phyloP scores from a whole-genome alignment of 1,284 basidiomycete genomes.

The Athelia psychrophila region DNA sequence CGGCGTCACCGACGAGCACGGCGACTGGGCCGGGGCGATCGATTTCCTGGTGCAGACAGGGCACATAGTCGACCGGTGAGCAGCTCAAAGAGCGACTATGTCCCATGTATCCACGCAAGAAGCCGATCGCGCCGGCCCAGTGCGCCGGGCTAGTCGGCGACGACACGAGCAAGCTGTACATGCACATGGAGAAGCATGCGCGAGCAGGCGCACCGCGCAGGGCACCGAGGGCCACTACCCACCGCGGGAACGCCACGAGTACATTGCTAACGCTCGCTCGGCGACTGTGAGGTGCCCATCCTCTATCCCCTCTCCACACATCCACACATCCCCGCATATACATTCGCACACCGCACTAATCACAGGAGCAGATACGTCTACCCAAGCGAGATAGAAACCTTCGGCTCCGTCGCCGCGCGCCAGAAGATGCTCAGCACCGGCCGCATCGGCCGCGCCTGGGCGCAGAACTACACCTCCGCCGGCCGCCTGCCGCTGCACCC shows the following conservation, averaged over 20 bases:
- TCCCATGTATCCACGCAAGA: too few relatives aligned
- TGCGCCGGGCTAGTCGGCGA: slow-evolving; percentile 55
- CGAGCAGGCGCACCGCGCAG: slow-evolving; percentile 59
- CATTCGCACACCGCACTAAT: slow-evolving; percentile 3
- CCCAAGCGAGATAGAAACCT: slow-evolving; percentile 75
- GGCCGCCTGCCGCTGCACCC: slow-evolving; percentile 79
- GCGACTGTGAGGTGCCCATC: too few relatives aligned
- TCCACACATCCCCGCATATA: not conserved
- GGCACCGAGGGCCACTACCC: slow-evolving; percentile 75
- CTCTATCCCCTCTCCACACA: too few relatives aligned
- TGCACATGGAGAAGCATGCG: slow-evolving; percentile 81
- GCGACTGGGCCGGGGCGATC: slow-evolving; percentile 74
- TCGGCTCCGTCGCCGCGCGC: slow-evolving; percentile 68
- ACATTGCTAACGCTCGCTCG: slow-evolving; percentile 90
- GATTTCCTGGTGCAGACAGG: slow-evolving; percentile 91
- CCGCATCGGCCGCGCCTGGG: slow-evolving; percentile 81
- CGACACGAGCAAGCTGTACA: slow-evolving; percentile 81
- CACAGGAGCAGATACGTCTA: slow-evolving; percentile 69
- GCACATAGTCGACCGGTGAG: slow-evolving; percentile 85
- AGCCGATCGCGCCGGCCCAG: too few relatives aligned
- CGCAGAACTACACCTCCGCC: slow-evolving; percentile 82
- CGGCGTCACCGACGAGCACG: slow-evolving; percentile 63
- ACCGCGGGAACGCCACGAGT: slow-evolving; percentile 91
- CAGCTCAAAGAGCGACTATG: too few relatives aligned
- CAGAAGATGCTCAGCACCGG: slow-evolving; percentile 74